Percentiles rank a stretch among this genome's conserved stretches.
Conservation (phyloP, 768 basidiomycete genomes). For the Lepiota brunneoincarnata region DNA sequence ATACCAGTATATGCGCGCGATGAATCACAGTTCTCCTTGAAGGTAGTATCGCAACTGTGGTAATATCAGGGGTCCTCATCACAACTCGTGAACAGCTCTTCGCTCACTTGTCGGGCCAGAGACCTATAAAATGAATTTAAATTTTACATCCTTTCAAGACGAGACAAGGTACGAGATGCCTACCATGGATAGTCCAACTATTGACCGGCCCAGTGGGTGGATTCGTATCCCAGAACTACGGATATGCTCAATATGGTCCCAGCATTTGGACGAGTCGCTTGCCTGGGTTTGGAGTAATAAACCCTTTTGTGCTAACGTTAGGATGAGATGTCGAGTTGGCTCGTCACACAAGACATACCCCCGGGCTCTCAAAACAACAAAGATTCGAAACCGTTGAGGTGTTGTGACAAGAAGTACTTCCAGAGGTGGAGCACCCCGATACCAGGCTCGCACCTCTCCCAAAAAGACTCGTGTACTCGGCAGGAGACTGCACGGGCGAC, state of each 20-base stretch:
- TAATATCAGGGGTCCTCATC: neutral
- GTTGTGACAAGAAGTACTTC: slow-evolving; percentile 54
- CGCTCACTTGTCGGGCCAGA: slow-evolving; percentile 65
- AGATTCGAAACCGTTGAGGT: slow-evolving; percentile 39
- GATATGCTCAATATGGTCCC: neutral
- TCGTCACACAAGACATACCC: slow-evolving; percentile 37
- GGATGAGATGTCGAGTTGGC: neutral
- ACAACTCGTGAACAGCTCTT: neutral
- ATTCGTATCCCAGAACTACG: slow-evolving; percentile 71
- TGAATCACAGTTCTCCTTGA: slow-evolving; percentile 33
- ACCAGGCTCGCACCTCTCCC: slow-evolving; percentile 24
- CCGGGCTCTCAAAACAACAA: slow-evolving; percentile 68
- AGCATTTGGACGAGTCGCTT: neutral
- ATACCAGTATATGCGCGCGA: slow-evolving; percentile 34
- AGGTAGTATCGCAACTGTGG: slow-evolving; percentile 52
- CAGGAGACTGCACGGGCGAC: slow-evolving; percentile 1
- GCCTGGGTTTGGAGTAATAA: slow-evolving; percentile 51
- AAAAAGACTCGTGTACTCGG: slow-evolving; percentile 18
- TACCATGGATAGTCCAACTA: slow-evolving; percentile 77
- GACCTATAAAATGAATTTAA: slow-evolving; percentile 37
- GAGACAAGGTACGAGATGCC: slow-evolving; percentile 14
- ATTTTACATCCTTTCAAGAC: neutral
- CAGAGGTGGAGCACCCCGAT: slow-evolving; percentile 53
- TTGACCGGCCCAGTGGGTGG: slow-evolving; percentile 59
- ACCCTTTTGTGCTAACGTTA: slow-evolving; percentile 40